Conservation (phyloP, 768 basidiomycete genomes). For the Hygrophorus pudorinus region DNA sequence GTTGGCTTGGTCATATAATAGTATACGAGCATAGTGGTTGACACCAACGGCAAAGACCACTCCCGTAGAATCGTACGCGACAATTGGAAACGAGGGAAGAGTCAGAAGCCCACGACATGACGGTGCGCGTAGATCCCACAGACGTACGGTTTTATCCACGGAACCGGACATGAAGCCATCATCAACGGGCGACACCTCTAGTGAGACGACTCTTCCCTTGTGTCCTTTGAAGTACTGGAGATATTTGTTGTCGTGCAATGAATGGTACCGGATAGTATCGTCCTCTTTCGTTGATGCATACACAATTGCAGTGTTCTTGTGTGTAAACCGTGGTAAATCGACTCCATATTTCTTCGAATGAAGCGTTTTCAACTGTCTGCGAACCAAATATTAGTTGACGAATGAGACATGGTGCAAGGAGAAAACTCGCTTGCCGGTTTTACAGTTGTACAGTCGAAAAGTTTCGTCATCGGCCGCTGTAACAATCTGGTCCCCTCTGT, state of each 20-base stretch:
- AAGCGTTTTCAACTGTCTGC: constrained; percentile 64
- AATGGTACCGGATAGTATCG: constrained; percentile 91
- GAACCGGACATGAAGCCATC: constrained; percentile 96
- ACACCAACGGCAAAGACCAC: constrained; percentile 82
- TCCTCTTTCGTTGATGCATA: constrained; percentile 94
- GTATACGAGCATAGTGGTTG: constrained; percentile 72
- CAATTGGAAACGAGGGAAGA: constrained; percentile 63
- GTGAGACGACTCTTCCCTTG: constrained; percentile 76
- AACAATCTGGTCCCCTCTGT: constrained; percentile 76
- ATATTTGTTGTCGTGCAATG: constrained; percentile 93
- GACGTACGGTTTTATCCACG: constrained; percentile 85
- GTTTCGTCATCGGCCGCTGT: constrained; percentile 90
- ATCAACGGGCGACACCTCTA: constrained; percentile 87
- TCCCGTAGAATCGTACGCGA: constrained; percentile 78
- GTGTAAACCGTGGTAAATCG: constrained; percentile 90
- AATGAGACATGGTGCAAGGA: constrained; percentile 13
- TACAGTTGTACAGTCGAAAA: constrained; percentile 81
- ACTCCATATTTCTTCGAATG: constrained; percentile 97
- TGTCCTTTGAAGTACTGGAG: constrained; percentile 95
- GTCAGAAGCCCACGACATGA: constrained; percentile 71
- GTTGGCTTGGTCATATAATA: constrained; percentile 78
- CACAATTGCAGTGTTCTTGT: constrained; percentile 75
- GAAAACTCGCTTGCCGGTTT: constrained; percentile 83
- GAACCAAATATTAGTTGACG: constrained; percentile 8
- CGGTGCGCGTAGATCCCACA: constrained; percentile 88